Evolutionary conservation across 2,329 filamentous ascomycete genomes (phyloP).

Genomic region (Colletotrichum sp.): DNA sequence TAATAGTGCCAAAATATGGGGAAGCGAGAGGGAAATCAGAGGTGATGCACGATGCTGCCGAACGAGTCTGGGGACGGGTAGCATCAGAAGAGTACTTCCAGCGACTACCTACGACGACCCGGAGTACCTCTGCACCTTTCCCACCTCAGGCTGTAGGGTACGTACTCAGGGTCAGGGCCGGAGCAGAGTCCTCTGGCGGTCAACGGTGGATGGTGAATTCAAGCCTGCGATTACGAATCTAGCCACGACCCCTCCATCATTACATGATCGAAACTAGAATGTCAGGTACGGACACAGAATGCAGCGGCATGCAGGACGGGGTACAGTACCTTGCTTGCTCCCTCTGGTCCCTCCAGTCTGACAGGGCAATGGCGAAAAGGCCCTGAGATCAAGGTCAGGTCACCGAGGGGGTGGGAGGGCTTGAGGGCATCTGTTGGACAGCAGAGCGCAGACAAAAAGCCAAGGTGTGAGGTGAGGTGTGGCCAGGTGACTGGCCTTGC

Average conservation of each 20-base stretch:
- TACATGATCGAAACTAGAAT: constrained; percentile 19
- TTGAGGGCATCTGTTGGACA: not conserved
- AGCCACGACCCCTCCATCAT: constrained; percentile 9
- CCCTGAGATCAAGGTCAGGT: not conserved
- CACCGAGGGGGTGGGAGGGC: not conserved
- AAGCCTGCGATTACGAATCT: constrained; percentile 14
- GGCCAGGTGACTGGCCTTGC: constrained; percentile 11
- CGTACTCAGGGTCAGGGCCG: not conserved
- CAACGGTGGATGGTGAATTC: constrained; percentile 14
- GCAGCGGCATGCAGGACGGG: not conserved
- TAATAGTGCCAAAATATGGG: constrained; percentile 17
- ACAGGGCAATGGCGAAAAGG: not conserved
- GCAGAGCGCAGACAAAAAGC: not conserved
- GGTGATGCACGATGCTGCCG: constrained; percentile 17
- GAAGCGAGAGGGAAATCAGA: constrained; percentile 5
- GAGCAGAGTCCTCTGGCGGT: not conserved
- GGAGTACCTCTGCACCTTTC: not conserved
- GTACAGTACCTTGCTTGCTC: not conserved
- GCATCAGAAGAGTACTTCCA: not conserved
- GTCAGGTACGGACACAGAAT: constrained; percentile 18
- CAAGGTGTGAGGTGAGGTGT: not conserved
- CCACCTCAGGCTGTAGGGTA: not conserved
- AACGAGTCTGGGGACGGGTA: constrained; percentile 6
- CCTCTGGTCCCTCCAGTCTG: not conserved
- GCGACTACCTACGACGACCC: not conserved